Percentiles rank a stretch among this genome's conserved stretches.
Conservation (phyloP, 208 protist genomes). For the Crithidia thermophila region DNA sequence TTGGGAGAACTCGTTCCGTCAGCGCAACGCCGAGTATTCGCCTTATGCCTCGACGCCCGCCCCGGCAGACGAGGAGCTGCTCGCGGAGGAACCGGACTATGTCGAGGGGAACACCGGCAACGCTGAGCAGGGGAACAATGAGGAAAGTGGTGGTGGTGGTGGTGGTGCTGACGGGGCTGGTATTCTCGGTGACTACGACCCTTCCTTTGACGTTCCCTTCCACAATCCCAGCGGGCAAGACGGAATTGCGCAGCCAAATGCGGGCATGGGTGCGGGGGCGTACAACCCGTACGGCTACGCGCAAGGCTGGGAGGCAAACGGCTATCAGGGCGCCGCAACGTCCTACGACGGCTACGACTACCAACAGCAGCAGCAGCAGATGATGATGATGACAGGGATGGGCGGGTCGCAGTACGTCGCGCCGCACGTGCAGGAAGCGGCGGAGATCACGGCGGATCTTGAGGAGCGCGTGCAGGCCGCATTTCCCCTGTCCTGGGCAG, state of each 20-base stretch:
- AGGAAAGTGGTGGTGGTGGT: neutral
- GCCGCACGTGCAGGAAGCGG: slow-evolving; percentile 25
- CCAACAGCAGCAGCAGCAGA: slow-evolving; percentile 1
- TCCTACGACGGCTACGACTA: neutral
- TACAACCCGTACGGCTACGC: neutral
- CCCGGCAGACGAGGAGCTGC: neutral
- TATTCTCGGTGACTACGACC: slow-evolving; percentile 19
- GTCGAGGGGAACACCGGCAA: too few relatives aligned
- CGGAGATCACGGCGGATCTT: slow-evolving; percentile 39
- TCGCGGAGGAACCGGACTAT: too few relatives aligned
- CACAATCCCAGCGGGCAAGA: too few relatives aligned
- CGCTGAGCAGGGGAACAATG: too few relatives aligned
- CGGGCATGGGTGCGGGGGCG: neutral
- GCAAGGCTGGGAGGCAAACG: neutral
- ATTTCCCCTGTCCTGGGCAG: slow-evolving; percentile 40
- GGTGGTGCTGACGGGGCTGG: neutral
- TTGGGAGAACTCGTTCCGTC: too few relatives aligned
- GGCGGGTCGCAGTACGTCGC: too few relatives aligned
- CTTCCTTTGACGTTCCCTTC: slow-evolving; percentile 6
- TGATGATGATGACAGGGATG: neutral
- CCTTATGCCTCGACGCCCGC: too few relatives aligned
- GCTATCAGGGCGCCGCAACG: slow-evolving; percentile 1
- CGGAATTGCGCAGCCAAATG: too few relatives aligned
- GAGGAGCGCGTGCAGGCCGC: slow-evolving; percentile 48
- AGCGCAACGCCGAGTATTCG: too few relatives aligned